These are phyloP conservation scores for Lumnitzera racemosa DNA, from an alignment of 345 rosid genomes.

Conservation along the genomic window DNA sequence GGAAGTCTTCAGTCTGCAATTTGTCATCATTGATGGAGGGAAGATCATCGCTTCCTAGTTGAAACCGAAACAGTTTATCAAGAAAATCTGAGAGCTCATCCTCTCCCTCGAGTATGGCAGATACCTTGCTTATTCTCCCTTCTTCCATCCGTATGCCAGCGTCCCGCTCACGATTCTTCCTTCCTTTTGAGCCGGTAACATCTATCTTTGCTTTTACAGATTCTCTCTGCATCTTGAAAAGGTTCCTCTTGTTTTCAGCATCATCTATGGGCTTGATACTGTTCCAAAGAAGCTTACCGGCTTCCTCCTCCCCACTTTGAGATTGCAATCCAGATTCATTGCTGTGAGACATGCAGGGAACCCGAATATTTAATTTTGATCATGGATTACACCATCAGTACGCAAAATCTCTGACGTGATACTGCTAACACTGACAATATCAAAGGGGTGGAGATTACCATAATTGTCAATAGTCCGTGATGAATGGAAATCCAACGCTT, in stretches of 20 bases:
- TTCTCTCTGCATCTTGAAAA: conserved; percentile 19
- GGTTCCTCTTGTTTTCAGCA: conserved; percentile 12
- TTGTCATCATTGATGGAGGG: background rate
- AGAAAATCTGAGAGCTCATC: conserved; percentile 49
- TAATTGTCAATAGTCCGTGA: conserved; percentile 3
- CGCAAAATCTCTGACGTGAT: background rate
- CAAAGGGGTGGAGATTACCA: background rate
- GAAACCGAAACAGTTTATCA: conserved; percentile 40
- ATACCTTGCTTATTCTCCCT: conserved; percentile 53
- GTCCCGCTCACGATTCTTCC: conserved; percentile 46
- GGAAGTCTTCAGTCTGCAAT: conserved; percentile 4
- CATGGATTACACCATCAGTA: no score
- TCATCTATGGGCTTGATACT: conserved; percentile 10
- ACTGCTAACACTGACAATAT: background rate
- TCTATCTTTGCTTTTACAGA: conserved; percentile 11
- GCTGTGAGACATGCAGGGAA: conserved; percentile 19
- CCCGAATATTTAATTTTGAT: conserved; percentile 6
- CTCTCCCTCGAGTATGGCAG: conserved; percentile 31
- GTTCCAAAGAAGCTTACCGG: conserved; percentile 25
- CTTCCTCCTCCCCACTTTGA: conserved; percentile 25
- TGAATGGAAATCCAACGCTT: conserved; percentile 7
- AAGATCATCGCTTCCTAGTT: background rate
- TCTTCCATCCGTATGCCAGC: conserved; percentile 32
- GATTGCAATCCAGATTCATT: conserved; percentile 27
- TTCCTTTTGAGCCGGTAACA: conserved; percentile 31